Conservation (phyloP, 345 rosid species). For the Lagerstroemia speciosa region DNA sequence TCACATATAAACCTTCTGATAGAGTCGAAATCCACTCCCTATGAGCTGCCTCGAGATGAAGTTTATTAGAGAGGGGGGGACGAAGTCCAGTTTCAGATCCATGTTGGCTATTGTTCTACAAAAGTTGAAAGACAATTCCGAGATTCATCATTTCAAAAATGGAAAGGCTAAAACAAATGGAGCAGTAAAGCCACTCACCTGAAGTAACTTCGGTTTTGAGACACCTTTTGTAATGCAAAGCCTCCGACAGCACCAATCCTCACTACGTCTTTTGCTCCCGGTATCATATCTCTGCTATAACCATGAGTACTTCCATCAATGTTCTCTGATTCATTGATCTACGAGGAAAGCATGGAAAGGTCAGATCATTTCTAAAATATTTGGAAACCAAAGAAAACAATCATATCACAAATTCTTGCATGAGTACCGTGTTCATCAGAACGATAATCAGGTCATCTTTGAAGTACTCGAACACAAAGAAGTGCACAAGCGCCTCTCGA, state of each 20-base stretch:
- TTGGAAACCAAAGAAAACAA: background rate
- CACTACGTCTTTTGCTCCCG: conserved; percentile 56
- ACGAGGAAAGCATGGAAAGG: conserved; percentile 12
- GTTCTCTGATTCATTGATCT: conserved; percentile 61
- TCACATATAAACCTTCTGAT: conserved; percentile 57
- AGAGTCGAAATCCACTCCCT: conserved; percentile 82
- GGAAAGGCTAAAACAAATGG: background rate
- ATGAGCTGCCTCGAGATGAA: conserved; percentile 84
- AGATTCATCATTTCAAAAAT: background rate
- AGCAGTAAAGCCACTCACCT: conserved; percentile 1
- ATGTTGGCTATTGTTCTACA: conserved; percentile 69
- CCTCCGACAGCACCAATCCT: conserved; percentile 81
- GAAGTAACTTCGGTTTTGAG: too few relatives aligned
- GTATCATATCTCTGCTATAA: conserved; percentile 37
- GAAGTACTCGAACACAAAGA: conserved; percentile 53
- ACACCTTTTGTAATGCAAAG: conserved; percentile 27
- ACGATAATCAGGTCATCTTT: conserved; percentile 60
- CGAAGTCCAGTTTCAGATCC: conserved; percentile 86
- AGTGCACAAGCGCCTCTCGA: conserved; percentile 77
- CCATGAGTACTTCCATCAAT: conserved; percentile 49
- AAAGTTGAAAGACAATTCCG: conserved; percentile 6
- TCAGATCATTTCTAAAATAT: background rate
- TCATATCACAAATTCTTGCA: background rate
- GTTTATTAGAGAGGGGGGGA: conserved; percentile 84
- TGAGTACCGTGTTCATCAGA: conserved; percentile 59